Percentiles rank a stretch among this genome's conserved stretches.
phyloP scores from a whole-genome alignment of 129 eudicot species.

The Ambrosia artemisiifolia region DNA sequence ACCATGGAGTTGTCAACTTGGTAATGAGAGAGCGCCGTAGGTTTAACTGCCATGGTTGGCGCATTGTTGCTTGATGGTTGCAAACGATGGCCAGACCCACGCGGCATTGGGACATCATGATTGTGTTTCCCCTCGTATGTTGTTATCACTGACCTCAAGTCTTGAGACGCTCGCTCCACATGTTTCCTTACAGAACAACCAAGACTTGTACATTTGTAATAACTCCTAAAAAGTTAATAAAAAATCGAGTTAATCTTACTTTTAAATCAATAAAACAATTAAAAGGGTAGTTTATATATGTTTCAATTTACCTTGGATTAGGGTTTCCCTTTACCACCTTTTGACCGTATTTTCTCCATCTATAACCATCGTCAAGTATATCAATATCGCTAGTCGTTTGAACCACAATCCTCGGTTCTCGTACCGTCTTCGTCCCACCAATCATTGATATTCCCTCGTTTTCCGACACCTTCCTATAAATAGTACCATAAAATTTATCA shows the following conservation, averaged over 20 bases:
- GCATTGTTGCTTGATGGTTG: slow-evolving; percentile 29
- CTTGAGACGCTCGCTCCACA: slow-evolving; percentile 82
- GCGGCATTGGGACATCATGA: slow-evolving; percentile 89
- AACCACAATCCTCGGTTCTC: slow-evolving; percentile 94
- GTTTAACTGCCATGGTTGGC: slow-evolving; percentile 48
- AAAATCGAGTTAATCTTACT: neutral
- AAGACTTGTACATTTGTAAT: slow-evolving; percentile 74
- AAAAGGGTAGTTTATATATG: neutral
- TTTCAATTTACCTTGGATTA: slow-evolving; percentile 77
- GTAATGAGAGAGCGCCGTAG: slow-evolving; percentile 40
- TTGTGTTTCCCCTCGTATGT: slow-evolving; percentile 95
- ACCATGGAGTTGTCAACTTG: slow-evolving; percentile 30
- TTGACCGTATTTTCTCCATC: slow-evolving; percentile 97
- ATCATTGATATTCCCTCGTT: slow-evolving; percentile 59
- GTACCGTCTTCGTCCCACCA: slow-evolving; percentile 64
- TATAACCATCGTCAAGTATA: slow-evolving; percentile 88
- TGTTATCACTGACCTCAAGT: slow-evolving; percentile 68
- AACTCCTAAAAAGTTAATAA: slow-evolving; percentile 51
- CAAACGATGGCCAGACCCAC: slow-evolving; percentile 66
- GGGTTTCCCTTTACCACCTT: slow-evolving; percentile 97
- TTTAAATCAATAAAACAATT: neutral
- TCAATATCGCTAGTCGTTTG: slow-evolving; percentile 92
- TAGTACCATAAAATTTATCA: neutral
- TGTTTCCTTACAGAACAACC: slow-evolving; percentile 87
- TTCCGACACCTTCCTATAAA: slow-evolving; percentile 51